Conservation (phyloP, 2,329 filamentous ascomycete genomes). For the Talaromyces piceae region DNA sequence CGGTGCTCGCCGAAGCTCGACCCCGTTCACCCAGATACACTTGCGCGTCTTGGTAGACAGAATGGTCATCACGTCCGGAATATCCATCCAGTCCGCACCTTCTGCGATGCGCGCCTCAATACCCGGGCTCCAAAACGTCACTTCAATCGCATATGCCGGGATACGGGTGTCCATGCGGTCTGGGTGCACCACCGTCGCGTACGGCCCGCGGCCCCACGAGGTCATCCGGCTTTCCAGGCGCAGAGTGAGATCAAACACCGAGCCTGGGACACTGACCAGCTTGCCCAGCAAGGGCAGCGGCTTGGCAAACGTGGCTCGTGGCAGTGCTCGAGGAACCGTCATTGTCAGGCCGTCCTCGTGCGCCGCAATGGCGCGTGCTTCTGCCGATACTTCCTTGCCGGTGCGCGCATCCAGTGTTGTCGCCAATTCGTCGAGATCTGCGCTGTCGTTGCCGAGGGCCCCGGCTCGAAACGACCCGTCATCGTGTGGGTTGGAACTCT, state of each 20-base stretch:
- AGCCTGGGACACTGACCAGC: constrained; percentile 59
- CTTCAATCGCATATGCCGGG: constrained; percentile 72
- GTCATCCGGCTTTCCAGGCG: constrained; percentile 60
- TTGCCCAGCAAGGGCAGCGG: constrained; percentile 50
- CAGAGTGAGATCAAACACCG: constrained; percentile 57
- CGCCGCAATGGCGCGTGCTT: constrained; percentile 15
- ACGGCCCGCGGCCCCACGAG: constrained; percentile 66
- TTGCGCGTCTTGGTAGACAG: constrained; percentile 71
- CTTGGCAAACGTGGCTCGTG: constrained; percentile 21
- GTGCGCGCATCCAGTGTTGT: constrained; percentile 39
- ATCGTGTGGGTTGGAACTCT: constrained; percentile 21
- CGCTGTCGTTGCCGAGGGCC: constrained; percentile 9
- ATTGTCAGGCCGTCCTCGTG: constrained; percentile 12
- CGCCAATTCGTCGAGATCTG: constrained; percentile 30
- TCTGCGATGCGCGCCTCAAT: constrained; percentile 54
- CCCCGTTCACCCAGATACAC: constrained; percentile 70
- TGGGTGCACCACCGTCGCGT: constrained; percentile 62
- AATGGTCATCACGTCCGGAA: constrained; percentile 56
- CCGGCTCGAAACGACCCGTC: constrained; percentile 9
- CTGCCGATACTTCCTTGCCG: constrained; percentile 24
- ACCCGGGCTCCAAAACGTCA: constrained; percentile 65
- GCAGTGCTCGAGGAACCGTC: constrained; percentile 7
- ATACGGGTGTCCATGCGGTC: constrained; percentile 60
- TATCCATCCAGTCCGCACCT: constrained; percentile 48
- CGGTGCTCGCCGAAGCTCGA: constrained; percentile 51